Percentiles rank a stretch among this genome's conserved stretches.
Evolutionary conservation across 305 asterid species (phyloP).

Genomic region (Ajuga reptans): DNA sequence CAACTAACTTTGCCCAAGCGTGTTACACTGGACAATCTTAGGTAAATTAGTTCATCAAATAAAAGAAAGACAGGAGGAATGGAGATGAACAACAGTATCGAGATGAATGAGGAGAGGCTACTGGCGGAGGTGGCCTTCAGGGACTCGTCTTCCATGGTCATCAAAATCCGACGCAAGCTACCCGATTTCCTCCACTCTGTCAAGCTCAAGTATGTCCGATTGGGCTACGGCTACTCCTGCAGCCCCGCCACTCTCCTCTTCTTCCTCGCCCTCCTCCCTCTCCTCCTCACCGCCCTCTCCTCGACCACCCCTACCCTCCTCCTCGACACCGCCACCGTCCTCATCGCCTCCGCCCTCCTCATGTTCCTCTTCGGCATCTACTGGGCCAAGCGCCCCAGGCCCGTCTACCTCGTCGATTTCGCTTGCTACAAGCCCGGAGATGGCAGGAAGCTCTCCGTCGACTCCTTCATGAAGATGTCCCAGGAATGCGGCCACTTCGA

Average conservation of each 20-base stretch:
- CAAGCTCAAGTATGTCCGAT: constrained; percentile 55
- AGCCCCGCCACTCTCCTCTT: constrained; percentile 31
- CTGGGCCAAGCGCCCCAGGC: constrained; percentile 37
- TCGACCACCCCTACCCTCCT: constrained; percentile 23
- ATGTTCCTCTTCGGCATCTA: constrained; percentile 31
- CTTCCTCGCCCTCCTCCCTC: constrained; percentile 21
- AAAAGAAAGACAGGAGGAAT: too few species aligned
- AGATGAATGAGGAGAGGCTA: constrained; percentile 58
- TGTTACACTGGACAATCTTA: background rate
- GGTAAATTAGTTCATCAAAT: constrained; percentile 14
- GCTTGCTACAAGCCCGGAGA: constrained; percentile 64
- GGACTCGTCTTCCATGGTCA: constrained; percentile 53
- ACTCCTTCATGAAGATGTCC: constrained; percentile 44
- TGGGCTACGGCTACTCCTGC: constrained; percentile 49
- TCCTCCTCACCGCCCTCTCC: constrained; percentile 17
- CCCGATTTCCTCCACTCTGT: constrained; percentile 57
- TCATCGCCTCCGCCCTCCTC: constrained; percentile 23
- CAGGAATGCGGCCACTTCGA: constrained; percentile 36
- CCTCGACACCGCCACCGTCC: constrained; percentile 33
- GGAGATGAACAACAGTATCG: constrained; percentile 33
- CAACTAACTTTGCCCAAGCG: constrained; percentile 15
- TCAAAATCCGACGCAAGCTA: constrained; percentile 46
- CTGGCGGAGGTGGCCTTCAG: constrained; percentile 66
- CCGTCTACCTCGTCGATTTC: constrained; percentile 50
- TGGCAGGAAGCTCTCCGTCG: constrained; percentile 37